Conservation (phyloP, 257 asterid species). For the Solanum stenotomum region DNA sequence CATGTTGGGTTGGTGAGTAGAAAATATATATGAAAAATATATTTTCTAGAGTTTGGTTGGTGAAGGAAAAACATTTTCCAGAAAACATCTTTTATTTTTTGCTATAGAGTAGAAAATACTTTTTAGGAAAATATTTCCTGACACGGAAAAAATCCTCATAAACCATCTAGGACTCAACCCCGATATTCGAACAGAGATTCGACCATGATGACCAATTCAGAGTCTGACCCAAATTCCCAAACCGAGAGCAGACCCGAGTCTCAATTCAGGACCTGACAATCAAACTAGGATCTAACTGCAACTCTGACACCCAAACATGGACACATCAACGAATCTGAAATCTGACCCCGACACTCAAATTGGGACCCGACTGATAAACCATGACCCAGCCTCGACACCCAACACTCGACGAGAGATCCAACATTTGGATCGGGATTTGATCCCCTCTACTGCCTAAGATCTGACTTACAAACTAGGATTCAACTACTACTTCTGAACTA, state of each 20-base stretch:
- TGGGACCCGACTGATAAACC: too few relatives aligned
- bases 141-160: too few relatives aligned
- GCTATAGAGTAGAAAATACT: neutral
- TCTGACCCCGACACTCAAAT: neutral
- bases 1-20: neutral
- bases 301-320: neutral
- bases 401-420: neutral
- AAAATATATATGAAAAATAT: too few relatives aligned
- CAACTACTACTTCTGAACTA: neutral
- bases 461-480: neutral
- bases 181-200: fast-evolving
- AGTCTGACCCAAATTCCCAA: neutral
- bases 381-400: neutral
- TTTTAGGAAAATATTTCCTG: too few relatives aligned
- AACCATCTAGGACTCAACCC: neutral
- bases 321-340: neutral
- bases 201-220: neutral
- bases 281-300: neutral
- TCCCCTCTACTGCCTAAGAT: neutral
- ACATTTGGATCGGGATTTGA: fast-evolving
- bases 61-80: too few relatives aligned
- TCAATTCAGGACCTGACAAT: neutral
- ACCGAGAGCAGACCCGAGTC: neutral
- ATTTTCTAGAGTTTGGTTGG: neutral
- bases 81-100: too few relatives aligned